A percentile compares a stretch with the other conserved stretches of the same genome.
phyloP scores from a whole-genome alignment of 2,329 filamentous ascomycete species.

The Rhynchosporium graminicola region DNA sequence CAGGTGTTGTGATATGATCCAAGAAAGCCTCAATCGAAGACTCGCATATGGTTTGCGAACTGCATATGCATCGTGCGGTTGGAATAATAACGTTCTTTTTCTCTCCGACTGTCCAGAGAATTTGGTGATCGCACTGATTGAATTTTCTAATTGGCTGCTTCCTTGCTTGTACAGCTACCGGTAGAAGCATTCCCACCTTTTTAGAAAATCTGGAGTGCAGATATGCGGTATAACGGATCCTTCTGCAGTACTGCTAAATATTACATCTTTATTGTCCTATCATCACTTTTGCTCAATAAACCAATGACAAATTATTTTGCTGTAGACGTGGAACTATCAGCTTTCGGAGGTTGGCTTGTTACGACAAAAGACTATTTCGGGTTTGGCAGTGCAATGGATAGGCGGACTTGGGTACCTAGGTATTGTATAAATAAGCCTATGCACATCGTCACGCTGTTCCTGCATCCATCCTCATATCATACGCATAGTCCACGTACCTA shows the following conservation, averaged over 20 bases:
- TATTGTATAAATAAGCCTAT: neutral
- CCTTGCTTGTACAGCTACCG: neutral
- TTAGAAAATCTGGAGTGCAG: conserved; percentile 7
- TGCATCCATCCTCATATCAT: neutral
- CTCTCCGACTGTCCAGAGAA: neutral
- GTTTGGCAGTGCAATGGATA: neutral
- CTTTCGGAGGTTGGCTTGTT: too few species aligned
- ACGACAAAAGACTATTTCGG: too few species aligned
- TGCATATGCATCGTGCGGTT: neutral
- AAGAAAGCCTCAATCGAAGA: neutral
- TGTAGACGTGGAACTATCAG: too few species aligned
- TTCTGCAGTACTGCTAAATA: too few species aligned
- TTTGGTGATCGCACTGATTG: neutral
- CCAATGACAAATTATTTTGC: too few species aligned
- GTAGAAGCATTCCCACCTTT: conserved; percentile 2
- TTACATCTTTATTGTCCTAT: too few species aligned
- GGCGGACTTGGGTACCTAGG: neutral
- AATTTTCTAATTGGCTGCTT: neutral
- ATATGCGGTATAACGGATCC: neutral
- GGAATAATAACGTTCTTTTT: neutral
- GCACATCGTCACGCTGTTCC: conserved; percentile 6
- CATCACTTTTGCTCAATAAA: too few species aligned
- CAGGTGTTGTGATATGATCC: too few species aligned
- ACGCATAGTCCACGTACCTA: neutral
- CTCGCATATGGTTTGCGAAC: neutral